Conservation (phyloP, 257 asterid genomes). For the Lycium barbarum region DNA sequence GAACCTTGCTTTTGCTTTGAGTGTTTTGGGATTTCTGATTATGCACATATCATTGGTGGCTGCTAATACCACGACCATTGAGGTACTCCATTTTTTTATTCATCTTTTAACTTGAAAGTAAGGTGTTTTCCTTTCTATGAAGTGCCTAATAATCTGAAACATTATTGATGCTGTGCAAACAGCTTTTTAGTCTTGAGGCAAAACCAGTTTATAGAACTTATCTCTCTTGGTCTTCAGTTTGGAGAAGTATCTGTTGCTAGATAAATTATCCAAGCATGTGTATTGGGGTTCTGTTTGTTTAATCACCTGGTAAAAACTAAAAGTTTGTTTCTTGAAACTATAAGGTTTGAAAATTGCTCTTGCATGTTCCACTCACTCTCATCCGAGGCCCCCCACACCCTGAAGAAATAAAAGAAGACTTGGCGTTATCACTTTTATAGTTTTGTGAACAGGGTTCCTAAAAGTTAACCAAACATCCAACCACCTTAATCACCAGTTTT, state of each 20-base stretch:
- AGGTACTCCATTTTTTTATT: constrained; percentile 55
- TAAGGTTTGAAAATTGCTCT: neutral
- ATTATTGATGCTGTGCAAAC: neutral
- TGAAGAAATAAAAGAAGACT: neutral
- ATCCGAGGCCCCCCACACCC: too few species aligned
- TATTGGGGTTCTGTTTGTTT: neutral
- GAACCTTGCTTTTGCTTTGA: constrained; percentile 94
- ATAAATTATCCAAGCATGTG: too few species aligned
- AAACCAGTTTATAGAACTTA: neutral
- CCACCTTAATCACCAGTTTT: neutral
- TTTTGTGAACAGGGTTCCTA: neutral
- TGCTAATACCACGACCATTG: constrained; percentile 93
- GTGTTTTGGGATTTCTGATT: constrained; percentile 94
- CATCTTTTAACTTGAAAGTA: neutral
- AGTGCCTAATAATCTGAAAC: constrained; percentile 7
- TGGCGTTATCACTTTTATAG: neutral
- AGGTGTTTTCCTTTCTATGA: neutral
- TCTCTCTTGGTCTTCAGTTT: neutral
- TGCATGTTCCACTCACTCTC: neutral
- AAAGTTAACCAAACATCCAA: neutral
- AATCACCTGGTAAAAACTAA: neutral
- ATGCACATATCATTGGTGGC: constrained; percentile 94
- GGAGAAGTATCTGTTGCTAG: constrained; percentile 4
- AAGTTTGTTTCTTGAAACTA: neutral
- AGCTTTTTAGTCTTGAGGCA: neutral